Evolutionary conservation across 805 yeast genomes (phyloP), one percentile per base, ranked within the genome.

Genomic region (Lachancea quebecensis): DNA sequence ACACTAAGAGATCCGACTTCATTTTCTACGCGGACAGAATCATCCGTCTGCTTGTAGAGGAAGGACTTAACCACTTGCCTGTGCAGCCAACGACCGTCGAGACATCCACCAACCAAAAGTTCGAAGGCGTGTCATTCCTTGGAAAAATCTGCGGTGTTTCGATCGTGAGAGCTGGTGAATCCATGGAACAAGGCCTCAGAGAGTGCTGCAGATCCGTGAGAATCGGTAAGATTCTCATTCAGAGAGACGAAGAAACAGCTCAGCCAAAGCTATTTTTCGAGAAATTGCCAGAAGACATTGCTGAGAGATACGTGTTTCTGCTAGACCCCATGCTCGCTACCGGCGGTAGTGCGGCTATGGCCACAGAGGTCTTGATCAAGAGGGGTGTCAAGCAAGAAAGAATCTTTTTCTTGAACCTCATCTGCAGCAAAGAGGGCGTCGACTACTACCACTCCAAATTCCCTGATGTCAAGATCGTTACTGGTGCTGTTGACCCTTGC

Each of bases 141-240:
- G 98, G 99, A 37, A 89, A 87, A 67, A 93, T 93, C 49, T 91
- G 98, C 65, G 99, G 99, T 53, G 99, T 93, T 32, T 88, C 96
- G 14, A 93, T 93, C 62, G 95, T 93, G 58, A 78, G 99, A 64
- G 99, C 99, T 4, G 99, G 99, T 54, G 99, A 93, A 67, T 84
- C 95, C 37, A 93, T 93, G 99, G 99, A 93, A 68, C 95, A 88
- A 74, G 99, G 98, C 30, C 73, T 93, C 52, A 80, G 99, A 65
- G 98, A 91, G 65, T 91, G 99, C 68, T 89, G 98, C 65, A 78
- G 99, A 53, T 84, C 95, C 10, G 99, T 93, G 33, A 77, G 98
- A 61, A 85, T 93, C 49, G 99, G 99, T 44, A 93, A 93, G 72
- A 91, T 93, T 55, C 73, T 93, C 61, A 93, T 93, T 56, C 99